Evolutionary conservation across 805 yeast species (phyloP).

Genomic region (Candida suzukii): DNA sequence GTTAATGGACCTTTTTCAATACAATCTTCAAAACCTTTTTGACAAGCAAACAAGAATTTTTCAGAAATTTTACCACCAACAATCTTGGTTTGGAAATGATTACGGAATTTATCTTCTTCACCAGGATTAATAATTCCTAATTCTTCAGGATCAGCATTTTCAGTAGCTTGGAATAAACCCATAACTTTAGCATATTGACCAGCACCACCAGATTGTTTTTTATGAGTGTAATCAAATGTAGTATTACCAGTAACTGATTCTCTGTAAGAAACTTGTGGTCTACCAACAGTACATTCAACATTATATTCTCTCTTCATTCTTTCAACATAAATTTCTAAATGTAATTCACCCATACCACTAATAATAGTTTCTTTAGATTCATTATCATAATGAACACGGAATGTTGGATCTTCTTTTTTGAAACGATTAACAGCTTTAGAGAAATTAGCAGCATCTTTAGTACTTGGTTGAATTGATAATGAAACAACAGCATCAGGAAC

Average conservation of each 20-base stretch:
- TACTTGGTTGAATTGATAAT: constrained; percentile 78
- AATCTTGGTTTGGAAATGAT: constrained; percentile 76
- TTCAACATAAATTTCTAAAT: constrained; percentile 94
- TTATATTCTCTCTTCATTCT: constrained; percentile 97
- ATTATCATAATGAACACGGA: constrained; percentile 81
- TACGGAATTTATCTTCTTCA: constrained; percentile 35
- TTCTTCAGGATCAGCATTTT: constrained; percentile 47
- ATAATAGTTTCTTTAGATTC: constrained; percentile 93
- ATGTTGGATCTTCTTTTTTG: constrained; percentile 99
- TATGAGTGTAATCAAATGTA: constrained; percentile 88
- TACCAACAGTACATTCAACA: constrained; percentile 91
- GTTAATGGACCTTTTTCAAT: constrained; percentile 94
- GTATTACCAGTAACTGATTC: constrained; percentile 76
- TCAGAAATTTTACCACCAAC: constrained; percentile 98
- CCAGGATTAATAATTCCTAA: constrained; percentile 18
- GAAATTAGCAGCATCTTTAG: constrained; percentile 82
- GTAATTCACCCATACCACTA: constrained; percentile 98
- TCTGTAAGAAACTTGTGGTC: constrained; percentile 97
- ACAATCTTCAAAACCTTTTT: constrained; percentile 91
- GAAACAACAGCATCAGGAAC: constrained; percentile 99
- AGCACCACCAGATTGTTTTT: constrained; percentile 98
- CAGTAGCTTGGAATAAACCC: constrained; percentile 53
- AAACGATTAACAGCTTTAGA: constrained; percentile 96
- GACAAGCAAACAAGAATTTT: constrained; percentile 89
- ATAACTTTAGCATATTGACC: constrained; percentile 98